Percentiles rank a stretch among this genome's conserved stretches.
Evolutionary conservation across 179 eudicot genomes (phyloP).

Genomic region (Gypsophila paniculata): DNA sequence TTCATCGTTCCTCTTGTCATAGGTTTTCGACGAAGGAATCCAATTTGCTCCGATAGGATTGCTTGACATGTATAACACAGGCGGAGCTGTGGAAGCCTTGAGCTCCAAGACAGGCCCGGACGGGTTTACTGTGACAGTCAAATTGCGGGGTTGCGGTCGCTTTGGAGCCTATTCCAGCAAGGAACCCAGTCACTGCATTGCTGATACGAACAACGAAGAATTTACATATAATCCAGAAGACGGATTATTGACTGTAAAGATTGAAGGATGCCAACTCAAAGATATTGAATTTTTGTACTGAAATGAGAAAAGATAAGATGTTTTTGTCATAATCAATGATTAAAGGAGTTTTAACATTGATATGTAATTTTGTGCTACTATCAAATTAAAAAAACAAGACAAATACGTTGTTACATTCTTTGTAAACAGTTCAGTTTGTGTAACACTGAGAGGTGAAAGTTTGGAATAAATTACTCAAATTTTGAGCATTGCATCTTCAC

Average conservation of each 20-base stretch:
- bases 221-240: conserved; percentile 28
- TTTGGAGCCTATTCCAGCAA: conserved; percentile 63
- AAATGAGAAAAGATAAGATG: background rate
- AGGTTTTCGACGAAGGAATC: conserved; percentile 40
- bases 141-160: conserved; percentile 54
- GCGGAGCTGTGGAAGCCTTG: conserved; percentile 56
- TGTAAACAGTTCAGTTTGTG: too few species aligned
- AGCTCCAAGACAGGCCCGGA: conserved; percentile 17
- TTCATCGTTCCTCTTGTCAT: background rate
- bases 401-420: too few species aligned
- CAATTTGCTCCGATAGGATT: conserved; percentile 66
- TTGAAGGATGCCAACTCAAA: conserved; percentile 36
- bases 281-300: conserved; percentile 28
- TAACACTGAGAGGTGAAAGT: background rate
- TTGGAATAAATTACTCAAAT: too few species aligned
- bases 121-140: conserved; percentile 29
- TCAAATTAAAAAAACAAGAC: too few species aligned
- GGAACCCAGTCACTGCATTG: conserved; percentile 43
- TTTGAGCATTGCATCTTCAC: too few species aligned
- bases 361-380: background rate
- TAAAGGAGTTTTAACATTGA: background rate
- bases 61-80: conserved; percentile 64
- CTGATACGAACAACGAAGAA: conserved; percentile 32
- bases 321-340: background rate
- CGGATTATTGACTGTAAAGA: conserved; percentile 42